Evolutionary conservation across 805 yeast genomes (phyloP).

Genomic region (Lachancea dasiensis): DNA sequence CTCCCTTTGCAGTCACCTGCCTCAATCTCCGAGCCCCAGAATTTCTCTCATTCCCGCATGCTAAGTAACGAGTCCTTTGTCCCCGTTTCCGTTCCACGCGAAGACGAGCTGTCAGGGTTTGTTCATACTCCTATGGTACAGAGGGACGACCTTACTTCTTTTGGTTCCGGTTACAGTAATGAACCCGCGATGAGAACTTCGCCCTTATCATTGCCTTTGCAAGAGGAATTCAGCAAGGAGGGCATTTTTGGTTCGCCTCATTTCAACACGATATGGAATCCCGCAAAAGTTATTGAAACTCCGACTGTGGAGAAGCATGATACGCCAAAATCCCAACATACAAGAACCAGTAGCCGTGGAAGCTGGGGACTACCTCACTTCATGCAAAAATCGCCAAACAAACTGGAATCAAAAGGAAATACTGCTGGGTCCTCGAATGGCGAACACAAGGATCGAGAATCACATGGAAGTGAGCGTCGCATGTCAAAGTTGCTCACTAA

Average conservation of each 20-base stretch:
- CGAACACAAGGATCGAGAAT: constrained; percentile 7
- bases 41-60: neutral
- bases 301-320: constrained; percentile 1
- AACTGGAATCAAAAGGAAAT: neutral
- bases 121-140: constrained; percentile 1
- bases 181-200: constrained; percentile 7
- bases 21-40: neutral
- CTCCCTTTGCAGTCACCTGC: constrained; percentile 7
- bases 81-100: constrained; percentile 1
- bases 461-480: constrained; percentile 19
- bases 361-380: constrained; percentile 11
- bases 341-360: constrained; percentile 6
- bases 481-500: constrained; percentile 26
- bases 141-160: constrained; percentile 11
- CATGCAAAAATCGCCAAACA: constrained; percentile 9
- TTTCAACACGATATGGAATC: constrained; percentile 27
- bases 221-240: constrained; percentile 5
- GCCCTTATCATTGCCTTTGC: constrained; percentile 5
- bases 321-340: constrained; percentile 7
- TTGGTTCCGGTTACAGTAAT: constrained; percentile 8
- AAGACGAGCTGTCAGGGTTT: constrained; percentile 4
- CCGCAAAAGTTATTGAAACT: neutral
- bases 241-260: constrained; percentile 20
- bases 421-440: neutral
- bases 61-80: constrained; percentile 3